These are phyloP conservation scores for Saturnispora sanitii DNA, from an alignment of 805 yeast species.

Conservation along the genomic window DNA sequence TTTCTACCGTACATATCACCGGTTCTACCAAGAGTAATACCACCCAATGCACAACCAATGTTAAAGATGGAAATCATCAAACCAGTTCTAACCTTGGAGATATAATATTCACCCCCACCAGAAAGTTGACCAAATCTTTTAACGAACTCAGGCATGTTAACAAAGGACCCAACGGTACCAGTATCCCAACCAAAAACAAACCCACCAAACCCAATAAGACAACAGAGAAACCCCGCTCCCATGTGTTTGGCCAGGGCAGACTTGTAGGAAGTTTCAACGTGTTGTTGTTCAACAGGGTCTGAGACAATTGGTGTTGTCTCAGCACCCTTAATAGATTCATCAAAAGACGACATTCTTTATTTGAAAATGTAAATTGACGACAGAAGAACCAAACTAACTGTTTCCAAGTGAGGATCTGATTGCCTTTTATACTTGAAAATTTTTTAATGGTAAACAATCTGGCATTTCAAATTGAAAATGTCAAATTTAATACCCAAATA, in stretches of 20 bases:
- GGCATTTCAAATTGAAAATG: background rate
- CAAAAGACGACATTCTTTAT: constrained; percentile 6
- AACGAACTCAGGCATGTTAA: constrained; percentile 50
- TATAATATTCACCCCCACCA: constrained; percentile 31
- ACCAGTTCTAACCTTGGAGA: constrained; percentile 48
- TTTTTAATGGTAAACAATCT: too few relatives aligned
- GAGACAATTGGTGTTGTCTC: background rate
- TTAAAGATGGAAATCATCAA: constrained; percentile 62
- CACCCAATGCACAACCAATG: constrained; percentile 67
- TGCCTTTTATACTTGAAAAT: background rate
- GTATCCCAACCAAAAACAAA: constrained; percentile 73
- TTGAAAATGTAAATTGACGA: background rate
- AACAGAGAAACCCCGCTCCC: constrained; percentile 31
- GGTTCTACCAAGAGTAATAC: constrained; percentile 44
- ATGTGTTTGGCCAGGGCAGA: constrained; percentile 13
- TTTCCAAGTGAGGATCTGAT: background rate
- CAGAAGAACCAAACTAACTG: too few relatives aligned
- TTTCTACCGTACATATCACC: constrained; percentile 58
- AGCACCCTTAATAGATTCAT: constrained; percentile 5
- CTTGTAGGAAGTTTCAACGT: background rate
- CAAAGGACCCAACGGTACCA: constrained; percentile 67
- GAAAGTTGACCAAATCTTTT: constrained; percentile 40
- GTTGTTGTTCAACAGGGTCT: background rate
- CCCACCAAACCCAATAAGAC: constrained; percentile 66
- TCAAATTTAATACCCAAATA: too few relatives aligned